phyloP scores from a whole-genome alignment of 129 eudicot genomes.

The Saussurea involucrata region DNA sequence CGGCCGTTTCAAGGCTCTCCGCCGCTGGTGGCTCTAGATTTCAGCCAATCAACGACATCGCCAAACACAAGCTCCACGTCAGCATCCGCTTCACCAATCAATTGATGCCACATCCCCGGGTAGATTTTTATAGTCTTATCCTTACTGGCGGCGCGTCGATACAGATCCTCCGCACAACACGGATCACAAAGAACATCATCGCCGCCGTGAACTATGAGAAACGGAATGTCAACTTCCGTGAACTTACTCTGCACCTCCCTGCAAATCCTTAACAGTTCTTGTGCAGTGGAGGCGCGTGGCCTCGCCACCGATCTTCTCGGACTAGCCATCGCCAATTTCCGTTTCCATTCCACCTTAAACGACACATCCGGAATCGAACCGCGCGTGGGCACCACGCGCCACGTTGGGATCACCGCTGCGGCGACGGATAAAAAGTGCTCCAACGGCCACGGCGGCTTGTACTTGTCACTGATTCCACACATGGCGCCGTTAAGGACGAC shows the following conservation, averaged over 20 bases:
- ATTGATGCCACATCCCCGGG: constrained; percentile 93
- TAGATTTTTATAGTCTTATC: constrained; percentile 81
- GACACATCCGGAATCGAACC: constrained; percentile 74
- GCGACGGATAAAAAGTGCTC: constrained; percentile 66
- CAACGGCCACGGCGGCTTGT: constrained; percentile 97
- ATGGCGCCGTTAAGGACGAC: constrained; percentile 83
- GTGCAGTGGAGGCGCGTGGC: constrained; percentile 93
- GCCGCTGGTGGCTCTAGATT: constrained; percentile 4
- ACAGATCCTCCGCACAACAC: constrained; percentile 77
- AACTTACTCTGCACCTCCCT: constrained; percentile 68
- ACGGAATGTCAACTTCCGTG: constrained; percentile 56
- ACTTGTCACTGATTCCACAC: constrained; percentile 91
- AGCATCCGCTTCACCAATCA: constrained; percentile 77
- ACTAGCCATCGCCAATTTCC: constrained; percentile 72
- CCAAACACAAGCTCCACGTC: constrained; percentile 81
- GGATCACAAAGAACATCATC: constrained; percentile 82
- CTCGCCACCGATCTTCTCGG: constrained; percentile 53
- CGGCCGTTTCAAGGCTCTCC: neutral
- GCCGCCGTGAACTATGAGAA: constrained; percentile 79
- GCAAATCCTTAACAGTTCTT: constrained; percentile 73
- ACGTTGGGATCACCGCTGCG: constrained; percentile 73
- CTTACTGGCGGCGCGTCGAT: constrained; percentile 65
- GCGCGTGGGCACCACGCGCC: constrained; percentile 90
- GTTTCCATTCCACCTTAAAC: constrained; percentile 84
- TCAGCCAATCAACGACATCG: constrained; percentile 81